These are phyloP conservation scores for Vitis riparia DNA, from an alignment of 164 flowering plant genomes.

Conservation along the genomic window DNA sequence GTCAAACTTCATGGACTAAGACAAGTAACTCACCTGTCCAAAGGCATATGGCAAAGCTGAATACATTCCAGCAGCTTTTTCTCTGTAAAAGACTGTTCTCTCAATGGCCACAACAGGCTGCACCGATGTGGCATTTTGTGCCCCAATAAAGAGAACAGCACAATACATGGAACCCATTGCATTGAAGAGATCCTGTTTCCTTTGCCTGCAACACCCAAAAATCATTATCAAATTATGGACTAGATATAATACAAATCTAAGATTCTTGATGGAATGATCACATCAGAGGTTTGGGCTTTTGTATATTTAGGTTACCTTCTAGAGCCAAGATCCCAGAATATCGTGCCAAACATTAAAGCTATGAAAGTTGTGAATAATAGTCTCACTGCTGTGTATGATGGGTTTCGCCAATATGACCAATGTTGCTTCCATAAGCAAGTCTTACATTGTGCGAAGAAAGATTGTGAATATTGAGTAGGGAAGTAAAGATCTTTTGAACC, in stretches of 20 bases:
- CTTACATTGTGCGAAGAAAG: constrained; percentile 37
- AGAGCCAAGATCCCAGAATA: constrained; percentile 46
- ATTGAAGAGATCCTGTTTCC: constrained; percentile 37
- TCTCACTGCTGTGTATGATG: constrained; percentile 43
- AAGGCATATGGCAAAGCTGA: constrained; percentile 52
- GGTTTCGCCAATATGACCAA: constrained; percentile 51
- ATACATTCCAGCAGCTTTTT: constrained; percentile 57
- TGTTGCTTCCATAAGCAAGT: constrained; percentile 52
- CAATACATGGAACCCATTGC: constrained; percentile 58
- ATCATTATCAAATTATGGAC: background rate
- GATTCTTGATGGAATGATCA: background rate
- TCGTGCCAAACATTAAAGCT: constrained; percentile 39
- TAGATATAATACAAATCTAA: too few relatives aligned
- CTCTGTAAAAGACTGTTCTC: constrained; percentile 56
- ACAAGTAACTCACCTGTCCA: constrained; percentile 20
- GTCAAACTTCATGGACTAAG: background rate
- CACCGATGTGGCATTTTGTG: constrained; percentile 33
- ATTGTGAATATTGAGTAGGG: constrained; percentile 38
- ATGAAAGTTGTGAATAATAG: constrained; percentile 40
- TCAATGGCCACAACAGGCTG: constrained; percentile 51
- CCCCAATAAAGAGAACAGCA: constrained; percentile 46
- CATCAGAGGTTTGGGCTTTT: background rate
- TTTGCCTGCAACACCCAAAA: constrained; percentile 20
- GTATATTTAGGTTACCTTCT: constrained; percentile 23
- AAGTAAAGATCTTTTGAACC: constrained; percentile 41